phyloP scores from a whole-genome alignment of 2,329 filamentous ascomycete species.

The Furcasterigmium furcatum region DNA sequence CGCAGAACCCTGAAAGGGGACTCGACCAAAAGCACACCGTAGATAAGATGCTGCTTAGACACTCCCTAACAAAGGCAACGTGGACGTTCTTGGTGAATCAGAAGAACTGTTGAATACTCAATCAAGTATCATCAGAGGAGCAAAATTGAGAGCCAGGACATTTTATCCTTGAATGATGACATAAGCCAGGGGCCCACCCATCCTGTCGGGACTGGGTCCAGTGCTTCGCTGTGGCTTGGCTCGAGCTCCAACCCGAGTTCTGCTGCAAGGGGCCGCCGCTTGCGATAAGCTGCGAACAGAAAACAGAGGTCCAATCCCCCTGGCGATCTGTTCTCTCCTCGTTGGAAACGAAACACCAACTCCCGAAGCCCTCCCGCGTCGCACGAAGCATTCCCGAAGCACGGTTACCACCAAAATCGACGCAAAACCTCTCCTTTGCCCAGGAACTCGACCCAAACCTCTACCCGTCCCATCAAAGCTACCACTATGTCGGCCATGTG shows the following conservation, averaged over 20 bases:
- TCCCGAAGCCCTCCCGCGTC: not conserved
- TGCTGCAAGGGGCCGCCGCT: too few species aligned
- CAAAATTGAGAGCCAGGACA: too few species aligned
- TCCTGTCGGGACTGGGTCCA: not conserved
- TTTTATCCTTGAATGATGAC: too few species aligned
- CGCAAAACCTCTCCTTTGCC: not conserved
- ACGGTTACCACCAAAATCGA: too few species aligned
- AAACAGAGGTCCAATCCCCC: conserved; percentile 4
- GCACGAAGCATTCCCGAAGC: conserved; percentile 2
- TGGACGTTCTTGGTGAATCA: too few species aligned
- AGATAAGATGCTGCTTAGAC: too few species aligned
- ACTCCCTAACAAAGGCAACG: too few species aligned
- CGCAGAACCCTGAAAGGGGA: too few species aligned
- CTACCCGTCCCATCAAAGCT: not conserved
- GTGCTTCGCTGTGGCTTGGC: not conserved
- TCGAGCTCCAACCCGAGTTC: not conserved
- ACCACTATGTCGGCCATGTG: conserved; percentile 82
- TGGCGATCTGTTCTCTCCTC: conserved; percentile 13
- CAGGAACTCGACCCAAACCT: not conserved
- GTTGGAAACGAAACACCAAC: not conserved
- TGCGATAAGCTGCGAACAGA: conserved; percentile 6
- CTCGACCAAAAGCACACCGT: too few species aligned
- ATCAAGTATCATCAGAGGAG: too few species aligned
- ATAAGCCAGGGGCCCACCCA: too few species aligned
- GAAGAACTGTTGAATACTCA: too few species aligned